Evolutionary conservation across 129 eudicot species (phyloP).

Genomic region (Calendula officinalis): DNA sequence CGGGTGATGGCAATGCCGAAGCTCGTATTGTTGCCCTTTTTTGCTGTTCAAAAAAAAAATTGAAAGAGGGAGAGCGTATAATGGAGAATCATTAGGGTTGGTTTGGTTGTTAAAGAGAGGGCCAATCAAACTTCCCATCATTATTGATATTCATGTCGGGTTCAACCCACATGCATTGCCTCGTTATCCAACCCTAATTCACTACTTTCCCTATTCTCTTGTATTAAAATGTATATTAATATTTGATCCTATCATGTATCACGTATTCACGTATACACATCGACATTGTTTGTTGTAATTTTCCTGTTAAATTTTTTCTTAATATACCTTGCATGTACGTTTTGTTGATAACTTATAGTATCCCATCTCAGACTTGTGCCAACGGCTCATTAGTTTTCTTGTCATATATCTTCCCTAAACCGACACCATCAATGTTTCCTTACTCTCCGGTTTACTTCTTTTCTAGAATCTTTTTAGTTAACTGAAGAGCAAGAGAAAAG

Average conservation of each 20-base stretch:
- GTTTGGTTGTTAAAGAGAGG: slow-evolving; percentile 28
- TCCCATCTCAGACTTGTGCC: too few relatives aligned
- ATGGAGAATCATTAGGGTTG: slow-evolving; percentile 39
- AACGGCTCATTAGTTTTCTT: too few relatives aligned
- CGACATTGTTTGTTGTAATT: slow-evolving; percentile 1
- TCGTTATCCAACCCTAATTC: slow-evolving; percentile 27
- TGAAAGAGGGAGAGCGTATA: slow-evolving; percentile 18
- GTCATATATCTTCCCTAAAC: too few relatives aligned
- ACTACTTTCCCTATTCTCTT: slow-evolving; percentile 9
- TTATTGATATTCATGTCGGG: slow-evolving; percentile 37
- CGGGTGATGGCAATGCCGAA: too few relatives aligned
- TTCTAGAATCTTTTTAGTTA: too few relatives aligned
- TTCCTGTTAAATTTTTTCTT: not conserved
- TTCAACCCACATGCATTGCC: slow-evolving; percentile 36
- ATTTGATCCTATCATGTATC: not conserved
- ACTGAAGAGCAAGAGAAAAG: too few relatives aligned
- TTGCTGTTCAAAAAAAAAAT: too few relatives aligned
- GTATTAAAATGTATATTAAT: not conserved
- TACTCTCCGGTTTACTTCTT: too few relatives aligned
- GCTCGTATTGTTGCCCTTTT: too few relatives aligned
- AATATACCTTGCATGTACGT: not conserved
- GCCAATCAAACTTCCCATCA: slow-evolving; percentile 30
- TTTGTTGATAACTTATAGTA: not conserved
- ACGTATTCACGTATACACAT: not conserved
- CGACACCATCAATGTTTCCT: too few relatives aligned